These are phyloP conservation scores for Malus asiatica DNA, from an alignment of 306 rosid genomes.

Conservation along the genomic window DNA sequence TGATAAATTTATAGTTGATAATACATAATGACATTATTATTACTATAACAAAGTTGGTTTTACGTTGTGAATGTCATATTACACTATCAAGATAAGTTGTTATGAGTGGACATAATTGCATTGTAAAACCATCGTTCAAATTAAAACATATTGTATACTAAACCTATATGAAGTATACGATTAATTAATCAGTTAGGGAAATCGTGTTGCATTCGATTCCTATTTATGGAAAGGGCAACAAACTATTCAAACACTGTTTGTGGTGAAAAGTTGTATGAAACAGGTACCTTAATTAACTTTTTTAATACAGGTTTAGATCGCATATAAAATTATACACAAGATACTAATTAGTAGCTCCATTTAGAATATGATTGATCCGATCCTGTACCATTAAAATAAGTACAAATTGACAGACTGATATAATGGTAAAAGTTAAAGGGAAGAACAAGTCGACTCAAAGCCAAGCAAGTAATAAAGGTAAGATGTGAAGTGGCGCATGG, in stretches of 20 bases:
- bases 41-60: too few relatives aligned
- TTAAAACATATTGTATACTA: too few relatives aligned
- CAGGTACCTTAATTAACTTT: not conserved
- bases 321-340: not conserved
- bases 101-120: too few relatives aligned
- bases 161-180: not conserved
- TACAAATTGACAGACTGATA: not conserved
- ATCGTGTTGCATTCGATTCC: not conserved
- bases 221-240: not conserved
- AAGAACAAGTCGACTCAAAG: constrained; percentile 4
- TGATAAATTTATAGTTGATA: too few relatives aligned
- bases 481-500: constrained; percentile 63
- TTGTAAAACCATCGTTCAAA: too few relatives aligned
- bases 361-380: not conserved
- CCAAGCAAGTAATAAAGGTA: not conserved
- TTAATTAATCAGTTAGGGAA: not conserved
- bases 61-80: not conserved
- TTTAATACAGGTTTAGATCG: not conserved
- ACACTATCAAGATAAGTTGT: too few relatives aligned
- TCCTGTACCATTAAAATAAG: constrained; percentile 1
- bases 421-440: not conserved
- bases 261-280: not conserved
- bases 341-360: not conserved
- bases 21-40: not conserved
- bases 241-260: not conserved